These are phyloP conservation scores for Solanum raphanifolium DNA, from an alignment of 257 asterid genomes.

Conservation along the genomic window DNA sequence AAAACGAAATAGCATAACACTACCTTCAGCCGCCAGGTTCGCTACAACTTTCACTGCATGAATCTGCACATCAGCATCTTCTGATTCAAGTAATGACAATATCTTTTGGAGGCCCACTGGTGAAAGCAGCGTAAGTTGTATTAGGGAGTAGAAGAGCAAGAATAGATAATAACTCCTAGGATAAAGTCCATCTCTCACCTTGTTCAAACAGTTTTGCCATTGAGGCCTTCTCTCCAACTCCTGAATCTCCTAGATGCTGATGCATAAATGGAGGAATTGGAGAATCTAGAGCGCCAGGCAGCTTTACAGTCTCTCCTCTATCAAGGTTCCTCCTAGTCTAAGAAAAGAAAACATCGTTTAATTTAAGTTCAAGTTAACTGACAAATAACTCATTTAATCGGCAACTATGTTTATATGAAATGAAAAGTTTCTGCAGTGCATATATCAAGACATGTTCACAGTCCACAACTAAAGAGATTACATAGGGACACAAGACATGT, in stretches of 20 bases:
- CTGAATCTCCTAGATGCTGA: conserved; percentile 40
- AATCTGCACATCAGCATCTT: conserved; percentile 74
- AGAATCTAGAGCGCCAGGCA: conserved; percentile 34
- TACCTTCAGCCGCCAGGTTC: conserved; percentile 94
- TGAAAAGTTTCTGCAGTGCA: background rate
- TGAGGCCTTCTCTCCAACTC: conserved; percentile 53
- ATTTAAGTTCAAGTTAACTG: background rate
- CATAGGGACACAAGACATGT: background rate
- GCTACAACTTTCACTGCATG: conserved; percentile 97
- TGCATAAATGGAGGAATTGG: conserved; percentile 40
- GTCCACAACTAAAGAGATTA: too few species aligned
- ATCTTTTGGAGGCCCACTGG: conserved; percentile 88
- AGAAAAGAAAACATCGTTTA: background rate
- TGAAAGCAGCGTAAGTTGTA: background rate
- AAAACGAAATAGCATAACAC: background rate
- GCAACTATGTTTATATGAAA: background rate
- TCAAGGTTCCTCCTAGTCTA: conserved; percentile 72
- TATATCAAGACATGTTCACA: background rate
- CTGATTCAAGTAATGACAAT: conserved; percentile 77
- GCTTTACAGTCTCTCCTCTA: conserved; percentile 22
- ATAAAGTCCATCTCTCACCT: conserved; percentile 30
- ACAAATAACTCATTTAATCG: background rate
- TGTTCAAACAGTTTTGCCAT: conserved; percentile 78
- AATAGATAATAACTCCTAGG: background rate
- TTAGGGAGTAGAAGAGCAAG: background rate